Conservation (phyloP, 2,329 filamentous ascomycete genomes). For the Cordyceps cicadae region DNA sequence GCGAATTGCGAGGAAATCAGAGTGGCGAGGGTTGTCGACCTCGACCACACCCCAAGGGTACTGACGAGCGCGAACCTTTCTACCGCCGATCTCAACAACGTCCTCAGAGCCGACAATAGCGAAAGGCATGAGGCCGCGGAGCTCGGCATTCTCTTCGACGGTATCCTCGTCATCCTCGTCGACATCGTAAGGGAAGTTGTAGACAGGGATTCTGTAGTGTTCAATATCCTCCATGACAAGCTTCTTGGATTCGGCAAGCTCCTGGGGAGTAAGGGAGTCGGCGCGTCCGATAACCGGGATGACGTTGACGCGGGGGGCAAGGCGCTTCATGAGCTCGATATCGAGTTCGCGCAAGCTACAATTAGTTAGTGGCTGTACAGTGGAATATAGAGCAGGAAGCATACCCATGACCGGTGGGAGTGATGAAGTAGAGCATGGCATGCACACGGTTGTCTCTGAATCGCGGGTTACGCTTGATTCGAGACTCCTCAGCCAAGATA, state of each 20-base stretch:
- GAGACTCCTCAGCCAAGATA: constrained; percentile 96
- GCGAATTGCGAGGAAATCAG: constrained; percentile 94
- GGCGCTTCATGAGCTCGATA: constrained; percentile 98
- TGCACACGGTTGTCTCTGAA: constrained; percentile 99
- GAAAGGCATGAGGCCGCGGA: constrained; percentile 96
- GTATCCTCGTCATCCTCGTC: constrained; percentile 99
- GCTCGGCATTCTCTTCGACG: constrained; percentile 96
- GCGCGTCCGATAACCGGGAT: constrained; percentile 98
- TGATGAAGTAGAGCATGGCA: constrained; percentile 98
- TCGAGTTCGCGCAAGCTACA: constrained; percentile 90
- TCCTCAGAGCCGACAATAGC: constrained; percentile 98
- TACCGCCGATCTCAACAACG: constrained; percentile 84
- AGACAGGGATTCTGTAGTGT: constrained; percentile 98
- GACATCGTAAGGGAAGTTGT: constrained; percentile 99
- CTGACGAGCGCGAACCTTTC: constrained; percentile 86
- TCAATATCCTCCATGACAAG: constrained; percentile 99
- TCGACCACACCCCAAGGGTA: constrained; percentile 99
- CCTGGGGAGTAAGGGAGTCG: constrained; percentile 90
- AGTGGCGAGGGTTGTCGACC: constrained; percentile 98
- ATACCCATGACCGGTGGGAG: constrained; percentile 89
- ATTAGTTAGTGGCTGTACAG: neutral
- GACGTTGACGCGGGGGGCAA: constrained; percentile 95
- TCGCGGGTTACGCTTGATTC: constrained; percentile 99
- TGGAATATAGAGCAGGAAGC: constrained; percentile 18
- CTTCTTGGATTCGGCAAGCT: constrained; percentile 98